Base-by-base conservation (phyloP, 2,329 filamentous ascomycete species). In the Xylariales sp. region DNA sequence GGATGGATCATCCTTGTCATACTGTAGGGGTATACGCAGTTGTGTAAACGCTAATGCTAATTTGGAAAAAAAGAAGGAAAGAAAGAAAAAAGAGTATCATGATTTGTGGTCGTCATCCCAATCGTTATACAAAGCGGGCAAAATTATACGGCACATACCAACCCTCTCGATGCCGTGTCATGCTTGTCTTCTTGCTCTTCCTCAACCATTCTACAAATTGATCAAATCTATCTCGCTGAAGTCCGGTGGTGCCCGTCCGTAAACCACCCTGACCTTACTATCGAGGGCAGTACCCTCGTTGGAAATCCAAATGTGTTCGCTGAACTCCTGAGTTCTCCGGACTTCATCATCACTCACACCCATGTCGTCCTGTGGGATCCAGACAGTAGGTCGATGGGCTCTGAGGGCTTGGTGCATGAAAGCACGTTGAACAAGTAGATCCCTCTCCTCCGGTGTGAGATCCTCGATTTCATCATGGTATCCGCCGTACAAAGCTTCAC, bases 381-480 rank as follows among this genome's bases (percentile, higher is more conserved):
- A 98, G 18, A 98, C 82, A 0, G 87, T 88, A 0, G 93, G 93
- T 37, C 89, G 76, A 37, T 85, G 78, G 2, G 90, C 87, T 7
- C 93, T 81, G 25, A 96, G 71, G 1, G 93, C 93, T 23, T 82
- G 83, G 55, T 98, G 93, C 63, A 90, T 83, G 62, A 98, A 98
- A 1, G 91, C 89, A 52, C 89, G 83, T 38, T 83, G 83, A 11
- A 93, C 85, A 27, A 97, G 77, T 41, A 81, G 72, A 55, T 97
- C 90, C 51, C 93, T 78, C 59, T 96, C 88, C 14, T 91, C 87
- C 0, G 89, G 88, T 2, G 88, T 93, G 33, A 98, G 70, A 56
- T 98, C 93, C 60, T 96, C 91, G 46, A 98, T 83, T 67, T 95
- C 90, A 54, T 97, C 91, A 48, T 91, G 83, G 52, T 90, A 86